phyloP scores from a whole-genome alignment of 345 rosid species.

The Ricinus communis region DNA sequence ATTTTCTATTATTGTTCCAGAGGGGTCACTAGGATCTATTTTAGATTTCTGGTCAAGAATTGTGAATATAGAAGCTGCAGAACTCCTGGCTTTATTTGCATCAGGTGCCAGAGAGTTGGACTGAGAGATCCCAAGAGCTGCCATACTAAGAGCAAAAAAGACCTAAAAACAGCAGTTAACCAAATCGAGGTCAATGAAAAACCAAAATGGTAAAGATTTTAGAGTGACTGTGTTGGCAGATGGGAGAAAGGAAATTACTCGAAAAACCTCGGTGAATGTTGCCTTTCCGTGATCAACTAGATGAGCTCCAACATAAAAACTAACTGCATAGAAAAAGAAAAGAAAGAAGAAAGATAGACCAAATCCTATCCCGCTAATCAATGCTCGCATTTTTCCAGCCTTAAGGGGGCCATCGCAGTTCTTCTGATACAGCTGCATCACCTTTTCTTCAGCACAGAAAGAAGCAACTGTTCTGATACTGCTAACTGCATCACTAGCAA shows the following conservation, averaged over 20 bases:
- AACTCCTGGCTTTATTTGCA: conserved; percentile 15
- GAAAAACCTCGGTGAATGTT: conserved; percentile 17
- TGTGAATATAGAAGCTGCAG: conserved; percentile 20
- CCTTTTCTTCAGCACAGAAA: conserved; percentile 24
- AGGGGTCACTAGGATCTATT: conserved; percentile 19
- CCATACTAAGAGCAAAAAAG: conserved; percentile 23
- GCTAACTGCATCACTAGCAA: conserved; percentile 16
- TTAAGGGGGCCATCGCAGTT: conserved; percentile 15
- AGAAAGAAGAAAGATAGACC: conserved; percentile 20
- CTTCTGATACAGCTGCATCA: conserved; percentile 8
- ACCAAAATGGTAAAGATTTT: neutral
- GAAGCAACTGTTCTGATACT: conserved; percentile 26
- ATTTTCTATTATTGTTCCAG: conserved; percentile 1
- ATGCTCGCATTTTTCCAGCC: conserved; percentile 10
- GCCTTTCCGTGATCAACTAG: conserved; percentile 12
- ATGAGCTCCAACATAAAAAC: conserved; percentile 21
- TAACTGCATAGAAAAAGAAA: conserved; percentile 5
- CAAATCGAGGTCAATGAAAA: neutral
- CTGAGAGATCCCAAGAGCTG: conserved; percentile 12
- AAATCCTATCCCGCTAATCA: conserved; percentile 18
- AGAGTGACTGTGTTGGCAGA: too few species aligned
- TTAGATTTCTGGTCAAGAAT: conserved; percentile 21
- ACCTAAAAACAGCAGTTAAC: conserved; percentile 5
- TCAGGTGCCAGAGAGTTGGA: conserved; percentile 12
- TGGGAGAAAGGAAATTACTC: conserved; percentile 3